Conservation (phyloP, 2,329 filamentous ascomycete genomes). For the Microcera coccophila region DNA sequence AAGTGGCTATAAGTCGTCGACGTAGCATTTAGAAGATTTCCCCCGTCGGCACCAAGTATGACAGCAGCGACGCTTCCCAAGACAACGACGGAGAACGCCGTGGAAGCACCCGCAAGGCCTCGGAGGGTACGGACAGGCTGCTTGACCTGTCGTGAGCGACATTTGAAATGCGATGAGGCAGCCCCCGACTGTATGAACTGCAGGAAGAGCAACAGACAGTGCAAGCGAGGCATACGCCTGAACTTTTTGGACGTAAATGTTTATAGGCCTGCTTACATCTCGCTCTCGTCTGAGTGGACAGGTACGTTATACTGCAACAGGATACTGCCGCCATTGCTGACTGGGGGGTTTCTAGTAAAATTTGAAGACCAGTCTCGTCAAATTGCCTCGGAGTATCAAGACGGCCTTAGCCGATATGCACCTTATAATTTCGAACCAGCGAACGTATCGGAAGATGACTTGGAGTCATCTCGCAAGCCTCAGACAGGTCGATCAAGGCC, state of each 20-base stretch:
- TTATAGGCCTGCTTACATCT: constrained; percentile 57
- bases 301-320: too few species aligned
- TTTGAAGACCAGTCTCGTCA: constrained; percentile 87
- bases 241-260: constrained; percentile 88
- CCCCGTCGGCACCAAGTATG: not conserved
- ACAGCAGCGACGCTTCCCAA: not conserved
- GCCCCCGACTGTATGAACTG: constrained; percentile 68
- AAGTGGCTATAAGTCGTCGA: not conserved
- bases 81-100: not conserved
- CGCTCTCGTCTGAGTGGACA: constrained; percentile 18
- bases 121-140: constrained; percentile 87
- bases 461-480: not conserved
- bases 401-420: constrained; percentile 71
- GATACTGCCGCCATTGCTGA: too few species aligned
- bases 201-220: constrained; percentile 78
- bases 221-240: constrained; percentile 79
- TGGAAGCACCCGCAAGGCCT: constrained; percentile 33
- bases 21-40: too few species aligned
- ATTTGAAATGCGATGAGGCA: constrained; percentile 86
- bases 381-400: constrained; percentile 86
- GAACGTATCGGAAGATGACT: not conserved
- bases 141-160: constrained; percentile 81
- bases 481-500: not conserved
- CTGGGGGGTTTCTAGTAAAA: constrained; percentile 55
- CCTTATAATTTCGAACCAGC: constrained; percentile 18